Conservation (phyloP, 2,329 filamentous ascomycete species). For the Rosellinia necatrix region DNA sequence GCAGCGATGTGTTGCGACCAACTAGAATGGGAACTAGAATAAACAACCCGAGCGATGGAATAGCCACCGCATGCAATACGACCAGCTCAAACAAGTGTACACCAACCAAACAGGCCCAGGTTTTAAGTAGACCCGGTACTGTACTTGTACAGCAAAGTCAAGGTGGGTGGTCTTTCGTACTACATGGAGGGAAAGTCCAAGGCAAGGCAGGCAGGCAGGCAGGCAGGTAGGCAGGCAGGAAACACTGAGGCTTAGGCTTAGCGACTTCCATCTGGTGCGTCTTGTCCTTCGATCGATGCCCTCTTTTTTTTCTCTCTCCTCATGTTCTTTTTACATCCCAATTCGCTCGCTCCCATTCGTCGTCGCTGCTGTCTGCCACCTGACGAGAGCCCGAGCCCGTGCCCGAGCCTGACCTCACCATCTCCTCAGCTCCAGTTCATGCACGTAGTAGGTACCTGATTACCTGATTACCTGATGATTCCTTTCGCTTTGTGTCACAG, state of each 20-base stretch:
- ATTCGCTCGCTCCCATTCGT: too few relatives aligned
- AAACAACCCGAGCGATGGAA: conserved; percentile 1
- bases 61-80: conserved; percentile 7
- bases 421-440: conserved; percentile 1
- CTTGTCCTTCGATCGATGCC: too few relatives aligned
- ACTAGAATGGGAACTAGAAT: too few relatives aligned
- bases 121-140: not conserved
- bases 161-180: not conserved
- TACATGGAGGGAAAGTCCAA: not conserved
- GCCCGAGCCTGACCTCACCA: not conserved
- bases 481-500: conserved; percentile 17
- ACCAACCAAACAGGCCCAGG: conserved; percentile 1
- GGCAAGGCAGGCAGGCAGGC: not conserved
- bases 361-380: conserved; percentile 4
- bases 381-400: not conserved
- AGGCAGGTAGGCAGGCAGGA: not conserved
- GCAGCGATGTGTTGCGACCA: conserved; percentile 1
- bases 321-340: too few relatives aligned
- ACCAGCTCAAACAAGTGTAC: conserved; percentile 4
- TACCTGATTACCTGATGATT: too few relatives aligned
- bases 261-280: not conserved
- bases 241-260: not conserved
- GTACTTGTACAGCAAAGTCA: not conserved
- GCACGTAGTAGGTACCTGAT: too few relatives aligned
- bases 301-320: too few relatives aligned